Percentiles rank a stretch among this genome's conserved stretches.
These are phyloP conservation scores for Rhizophagus clarus DNA, from an alignment of 192 early-diverging fungal genomes.

Conservation along the genomic window DNA sequence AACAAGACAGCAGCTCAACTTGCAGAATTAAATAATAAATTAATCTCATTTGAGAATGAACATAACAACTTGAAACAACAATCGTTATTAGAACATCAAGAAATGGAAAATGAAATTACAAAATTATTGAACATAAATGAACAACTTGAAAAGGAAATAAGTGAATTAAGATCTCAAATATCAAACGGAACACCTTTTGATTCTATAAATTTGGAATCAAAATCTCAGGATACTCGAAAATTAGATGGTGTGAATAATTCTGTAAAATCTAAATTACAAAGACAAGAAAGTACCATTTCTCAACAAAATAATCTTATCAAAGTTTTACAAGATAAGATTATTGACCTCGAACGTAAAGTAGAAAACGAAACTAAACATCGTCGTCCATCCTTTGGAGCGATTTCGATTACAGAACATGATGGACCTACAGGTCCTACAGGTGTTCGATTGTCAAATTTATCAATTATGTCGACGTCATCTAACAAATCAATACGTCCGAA, in stretches of 20 bases:
- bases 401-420: not conserved
- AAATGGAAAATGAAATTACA: conserved; percentile 20
- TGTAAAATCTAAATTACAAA: not conserved
- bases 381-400: not conserved
- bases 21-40: conserved; percentile 5
- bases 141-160: conserved; percentile 15
- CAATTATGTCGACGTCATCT: conserved; percentile 11
- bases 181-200: not conserved
- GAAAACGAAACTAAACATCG: not conserved
- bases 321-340: conserved; percentile 16
- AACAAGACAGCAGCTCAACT: not conserved
- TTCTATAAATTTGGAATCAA: not conserved
- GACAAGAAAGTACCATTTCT: conserved; percentile 2
- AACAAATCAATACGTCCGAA: not conserved
- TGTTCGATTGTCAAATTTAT: conserved; percentile 1
- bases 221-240: not conserved
- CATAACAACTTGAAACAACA: conserved; percentile 8
- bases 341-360: conserved; percentile 20
- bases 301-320: conserved; percentile 17
- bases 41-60: not conserved
- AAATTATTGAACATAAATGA: conserved; percentile 11
- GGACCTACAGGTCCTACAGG: not conserved
- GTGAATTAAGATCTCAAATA: not conserved
- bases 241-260: not conserved
- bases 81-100: not conserved